phyloP scores from a whole-genome alignment of 805 yeast species.

The Wilhelminamyces savonicus region DNA sequence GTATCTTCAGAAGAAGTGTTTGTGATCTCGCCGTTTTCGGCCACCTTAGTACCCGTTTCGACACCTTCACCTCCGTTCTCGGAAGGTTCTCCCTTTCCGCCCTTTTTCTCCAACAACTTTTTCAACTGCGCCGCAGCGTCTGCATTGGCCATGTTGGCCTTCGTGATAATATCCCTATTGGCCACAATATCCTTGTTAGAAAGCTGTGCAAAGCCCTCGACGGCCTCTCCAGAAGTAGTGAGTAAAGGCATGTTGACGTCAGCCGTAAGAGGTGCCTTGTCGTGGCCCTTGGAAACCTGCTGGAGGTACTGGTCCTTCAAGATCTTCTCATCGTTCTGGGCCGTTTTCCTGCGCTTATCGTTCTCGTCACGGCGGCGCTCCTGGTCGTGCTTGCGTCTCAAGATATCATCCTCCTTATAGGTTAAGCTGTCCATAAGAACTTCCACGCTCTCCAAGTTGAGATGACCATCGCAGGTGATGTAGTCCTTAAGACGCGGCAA shows the following conservation, averaged over 20 bases:
- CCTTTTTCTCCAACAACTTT: slow-evolving; percentile 26
- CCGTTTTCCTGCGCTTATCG: slow-evolving; percentile 50
- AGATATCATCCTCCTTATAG: slow-evolving; percentile 69
- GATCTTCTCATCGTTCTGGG: slow-evolving; percentile 39
- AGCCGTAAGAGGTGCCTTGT: slow-evolving; percentile 67
- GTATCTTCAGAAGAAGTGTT: neutral
- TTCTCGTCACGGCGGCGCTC: slow-evolving; percentile 67
- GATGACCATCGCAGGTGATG: slow-evolving; percentile 83
- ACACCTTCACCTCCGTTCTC: slow-evolving; percentile 33
- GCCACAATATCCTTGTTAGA: slow-evolving; percentile 67
- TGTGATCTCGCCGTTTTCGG: neutral
- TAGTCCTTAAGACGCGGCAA: slow-evolving; percentile 66
- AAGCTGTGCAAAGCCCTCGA: slow-evolving; percentile 58
- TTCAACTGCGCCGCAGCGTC: slow-evolving; percentile 60
- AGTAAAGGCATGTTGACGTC: slow-evolving; percentile 69
- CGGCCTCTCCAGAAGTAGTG: slow-evolving; percentile 67
- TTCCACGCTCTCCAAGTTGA: slow-evolving; percentile 74
- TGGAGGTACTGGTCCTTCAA: slow-evolving; percentile 39
- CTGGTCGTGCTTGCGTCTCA: slow-evolving; percentile 58
- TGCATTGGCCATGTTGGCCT: slow-evolving; percentile 67
- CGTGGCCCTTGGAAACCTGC: slow-evolving; percentile 66
- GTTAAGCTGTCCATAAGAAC: slow-evolving; percentile 59
- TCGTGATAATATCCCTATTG: slow-evolving; percentile 52
- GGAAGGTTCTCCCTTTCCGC: slow-evolving; percentile 38
- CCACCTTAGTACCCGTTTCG: slow-evolving; percentile 7